Evolutionary conservation across 202 grass and related monocot species (phyloP).

Genomic region (Cymbopogon flexuosus): DNA sequence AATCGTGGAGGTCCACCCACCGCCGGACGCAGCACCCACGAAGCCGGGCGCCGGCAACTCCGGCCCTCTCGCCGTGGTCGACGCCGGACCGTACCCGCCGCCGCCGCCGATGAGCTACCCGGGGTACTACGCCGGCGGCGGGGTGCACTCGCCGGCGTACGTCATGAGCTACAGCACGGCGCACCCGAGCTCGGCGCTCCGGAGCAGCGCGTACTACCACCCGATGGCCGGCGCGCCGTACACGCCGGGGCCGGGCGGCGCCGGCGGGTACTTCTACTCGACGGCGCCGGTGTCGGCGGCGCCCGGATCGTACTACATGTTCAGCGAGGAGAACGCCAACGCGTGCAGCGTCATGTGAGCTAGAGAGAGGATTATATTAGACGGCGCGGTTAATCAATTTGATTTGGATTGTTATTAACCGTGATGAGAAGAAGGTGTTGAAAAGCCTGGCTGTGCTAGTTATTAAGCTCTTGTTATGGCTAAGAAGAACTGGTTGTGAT

Average conservation of each 20-base stretch:
- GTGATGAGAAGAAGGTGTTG: background rate
- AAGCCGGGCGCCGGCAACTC: slow-evolving; percentile 13
- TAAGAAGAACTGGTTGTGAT: background rate
- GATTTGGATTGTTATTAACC: background rate
- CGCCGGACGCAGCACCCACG: slow-evolving; percentile 16
- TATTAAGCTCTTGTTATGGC: background rate
- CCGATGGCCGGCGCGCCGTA: slow-evolving; percentile 34
- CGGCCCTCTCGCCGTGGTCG: background rate
- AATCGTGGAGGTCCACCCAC: slow-evolving; percentile 13
- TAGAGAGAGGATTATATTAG: background rate
- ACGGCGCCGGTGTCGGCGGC: slow-evolving; percentile 43
- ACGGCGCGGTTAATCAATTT: background rate
- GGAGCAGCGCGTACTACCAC: slow-evolving; percentile 59
- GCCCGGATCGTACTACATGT: slow-evolving; percentile 77
- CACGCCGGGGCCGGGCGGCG: slow-evolving; percentile 9
- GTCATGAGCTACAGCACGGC: slow-evolving; percentile 67
- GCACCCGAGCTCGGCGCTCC: slow-evolving; percentile 52
- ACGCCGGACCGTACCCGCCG: slow-evolving; percentile 19
- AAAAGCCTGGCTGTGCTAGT: background rate
- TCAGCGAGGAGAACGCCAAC: slow-evolving; percentile 98
- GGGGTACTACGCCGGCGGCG: slow-evolving; percentile 2
- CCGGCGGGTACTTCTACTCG: slow-evolving; percentile 55
- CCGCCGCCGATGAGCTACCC: slow-evolving; percentile 44
- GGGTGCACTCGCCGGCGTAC: slow-evolving; percentile 49
- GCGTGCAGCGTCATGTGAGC: slow-evolving; percentile 84